Evolutionary conservation across 116 monocot species (phyloP).

Genomic region (Thalassia testudinum): DNA sequence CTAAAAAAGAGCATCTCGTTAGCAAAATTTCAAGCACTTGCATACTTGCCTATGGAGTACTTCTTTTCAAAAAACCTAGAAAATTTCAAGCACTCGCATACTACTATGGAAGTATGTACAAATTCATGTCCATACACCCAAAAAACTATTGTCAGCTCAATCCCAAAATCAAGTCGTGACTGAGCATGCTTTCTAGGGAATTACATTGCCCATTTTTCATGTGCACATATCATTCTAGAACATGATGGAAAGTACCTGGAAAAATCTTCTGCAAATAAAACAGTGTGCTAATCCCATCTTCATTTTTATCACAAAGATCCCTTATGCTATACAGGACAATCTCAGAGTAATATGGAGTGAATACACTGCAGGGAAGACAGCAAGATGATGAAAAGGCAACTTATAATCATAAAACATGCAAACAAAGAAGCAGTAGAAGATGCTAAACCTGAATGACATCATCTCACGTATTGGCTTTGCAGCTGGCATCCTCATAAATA

Average conservation of each 20-base stretch:
- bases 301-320: slow-evolving; percentile 80
- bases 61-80: no score
- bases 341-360: slow-evolving; percentile 75
- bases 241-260: slow-evolving; percentile 36
- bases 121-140: no score
- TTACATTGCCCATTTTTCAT: no score
- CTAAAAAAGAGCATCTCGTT: no score
- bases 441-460: slow-evolving; percentile 59
- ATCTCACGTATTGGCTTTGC: slow-evolving; percentile 72
- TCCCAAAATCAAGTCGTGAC: no score
- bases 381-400: background rate
- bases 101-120: no score
- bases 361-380: slow-evolving; percentile 47
- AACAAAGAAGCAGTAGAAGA: background rate
- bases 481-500: slow-evolving; percentile 86
- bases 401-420: background rate
- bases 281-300: slow-evolving; percentile 87
- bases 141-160: no score
- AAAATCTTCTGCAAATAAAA: slow-evolving; percentile 97
- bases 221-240: no score
- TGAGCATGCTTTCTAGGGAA: no score
- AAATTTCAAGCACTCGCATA: no score
- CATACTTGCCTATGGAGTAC: no score
- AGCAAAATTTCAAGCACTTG: no score
- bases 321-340: slow-evolving; percentile 21